A percentile compares a stretch with the other conserved stretches of the same genome.
Conservation (phyloP, 768 basidiomycete species). For the Amanita molliuscula region DNA sequence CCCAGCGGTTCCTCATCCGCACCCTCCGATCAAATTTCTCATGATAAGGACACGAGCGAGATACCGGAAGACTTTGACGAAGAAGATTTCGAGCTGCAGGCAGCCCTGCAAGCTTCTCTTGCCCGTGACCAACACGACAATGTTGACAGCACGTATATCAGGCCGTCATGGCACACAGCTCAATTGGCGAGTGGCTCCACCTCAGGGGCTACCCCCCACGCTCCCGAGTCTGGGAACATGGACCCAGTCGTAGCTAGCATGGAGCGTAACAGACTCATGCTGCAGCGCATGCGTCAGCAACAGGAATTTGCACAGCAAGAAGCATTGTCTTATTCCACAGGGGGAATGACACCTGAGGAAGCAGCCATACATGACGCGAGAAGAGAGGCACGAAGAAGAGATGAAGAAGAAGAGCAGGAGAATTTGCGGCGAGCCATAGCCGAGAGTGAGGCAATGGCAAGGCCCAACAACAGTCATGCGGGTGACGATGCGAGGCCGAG, state of each 20-base stretch:
- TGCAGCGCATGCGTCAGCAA: constrained; percentile 54
- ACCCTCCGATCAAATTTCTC: not conserved
- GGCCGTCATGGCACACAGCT: not conserved
- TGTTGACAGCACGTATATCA: constrained; percentile 8
- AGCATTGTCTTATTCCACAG: constrained; percentile 29
- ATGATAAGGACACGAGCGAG: not conserved
- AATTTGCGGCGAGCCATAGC: constrained; percentile 49
- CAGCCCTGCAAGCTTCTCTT: constrained; percentile 77
- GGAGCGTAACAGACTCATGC: constrained; percentile 48
- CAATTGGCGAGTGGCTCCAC: too few species aligned
- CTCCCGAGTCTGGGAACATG: constrained; percentile 18
- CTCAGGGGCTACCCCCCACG: not conserved
- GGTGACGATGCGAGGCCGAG: not conserved
- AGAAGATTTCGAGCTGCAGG: constrained; percentile 83
- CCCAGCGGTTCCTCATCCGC: constrained; percentile 23
- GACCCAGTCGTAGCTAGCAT: constrained; percentile 62
- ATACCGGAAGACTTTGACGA: constrained; percentile 49
- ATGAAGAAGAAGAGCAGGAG: constrained; percentile 47
- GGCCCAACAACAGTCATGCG: constrained; percentile 2
- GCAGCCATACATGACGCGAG: constrained; percentile 20
- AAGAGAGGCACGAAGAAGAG: constrained; percentile 18
- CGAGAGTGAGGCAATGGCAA: constrained; percentile 43
- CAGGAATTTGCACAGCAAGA: constrained; percentile 62
- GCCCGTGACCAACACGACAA: constrained; percentile 15
- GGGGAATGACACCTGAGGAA: constrained; percentile 20